A percentile compares a stretch with the other conserved stretches of the same genome.
phyloP scores from a whole-genome alignment of 352 stramenopile genomes.

The Aphanomyces invadans region DNA sequence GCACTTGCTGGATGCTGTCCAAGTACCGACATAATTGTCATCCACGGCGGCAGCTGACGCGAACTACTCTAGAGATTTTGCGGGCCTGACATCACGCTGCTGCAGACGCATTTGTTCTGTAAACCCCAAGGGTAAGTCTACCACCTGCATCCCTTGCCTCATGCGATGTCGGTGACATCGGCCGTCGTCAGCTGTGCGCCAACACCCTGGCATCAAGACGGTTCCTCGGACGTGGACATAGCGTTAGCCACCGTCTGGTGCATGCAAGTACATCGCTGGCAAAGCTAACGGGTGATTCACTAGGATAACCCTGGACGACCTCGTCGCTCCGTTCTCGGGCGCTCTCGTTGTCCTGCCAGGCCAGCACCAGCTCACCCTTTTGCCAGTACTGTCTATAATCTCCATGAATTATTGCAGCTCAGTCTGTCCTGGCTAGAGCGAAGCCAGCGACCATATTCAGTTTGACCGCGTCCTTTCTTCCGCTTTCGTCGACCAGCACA shows the following conservation, averaged over 20 bases:
- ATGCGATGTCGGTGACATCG: not conserved
- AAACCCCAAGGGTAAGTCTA: conserved; percentile 15
- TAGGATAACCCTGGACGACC: conserved; percentile 21
- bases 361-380: conserved; percentile 2
- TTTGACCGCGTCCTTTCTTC: conserved; percentile 16
- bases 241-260: conserved; percentile 19
- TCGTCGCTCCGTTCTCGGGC: not conserved
- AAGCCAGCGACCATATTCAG: conserved; percentile 20
- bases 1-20: conserved; percentile 17
- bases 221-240: conserved; percentile 4
- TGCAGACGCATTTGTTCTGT: conserved; percentile 22
- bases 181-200: conserved; percentile 5
- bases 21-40: not conserved
- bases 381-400: conserved; percentile 13
- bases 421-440: not conserved
- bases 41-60: not conserved
- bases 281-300: too few species aligned
- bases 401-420: too few species aligned
- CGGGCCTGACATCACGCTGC: conserved; percentile 11
- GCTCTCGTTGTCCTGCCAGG: conserved; percentile 16
- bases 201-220: conserved; percentile 24
- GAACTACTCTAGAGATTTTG: conserved; percentile 12
- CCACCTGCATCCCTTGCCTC: not conserved
- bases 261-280: too few species aligned
- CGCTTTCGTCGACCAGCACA: not conserved